Evolutionary conservation across 345 rosid species (phyloP).

Genomic region (Aquilaria sinensis): DNA sequence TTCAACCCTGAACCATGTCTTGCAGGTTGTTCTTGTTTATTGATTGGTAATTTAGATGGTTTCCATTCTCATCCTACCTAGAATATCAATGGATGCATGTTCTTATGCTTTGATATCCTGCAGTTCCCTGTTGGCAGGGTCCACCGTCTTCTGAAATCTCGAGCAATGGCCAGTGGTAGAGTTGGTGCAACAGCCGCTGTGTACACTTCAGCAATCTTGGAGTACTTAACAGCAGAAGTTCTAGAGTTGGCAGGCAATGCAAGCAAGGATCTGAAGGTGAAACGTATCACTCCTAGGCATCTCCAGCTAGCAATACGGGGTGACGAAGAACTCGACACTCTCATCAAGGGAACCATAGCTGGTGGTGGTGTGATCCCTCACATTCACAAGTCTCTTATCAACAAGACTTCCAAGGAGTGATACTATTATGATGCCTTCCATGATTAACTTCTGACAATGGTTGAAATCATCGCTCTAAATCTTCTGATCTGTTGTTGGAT

Average conservation of each 20-base stretch:
- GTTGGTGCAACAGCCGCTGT: constrained; percentile 82
- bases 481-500: too few species aligned
- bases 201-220: constrained; percentile 56
- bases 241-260: constrained; percentile 70
- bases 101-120: too few species aligned
- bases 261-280: constrained; percentile 68
- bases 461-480: too few species aligned
- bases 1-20: too few species aligned
- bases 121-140: constrained; percentile 71
- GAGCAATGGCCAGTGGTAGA: constrained; percentile 58
- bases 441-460: too few species aligned
- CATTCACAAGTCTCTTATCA: constrained; percentile 73
- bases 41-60: too few species aligned
- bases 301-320: constrained; percentile 71
- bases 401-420: constrained; percentile 63
- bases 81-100: too few species aligned
- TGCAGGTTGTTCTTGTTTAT: too few species aligned
- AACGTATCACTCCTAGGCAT: constrained; percentile 64
- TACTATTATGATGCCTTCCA: too few species aligned
- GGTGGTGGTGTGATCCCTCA: constrained; percentile 79
- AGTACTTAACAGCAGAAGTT: constrained; percentile 65
- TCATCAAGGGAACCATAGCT: constrained; percentile 66
- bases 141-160: constrained; percentile 52
- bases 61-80: too few species aligned
- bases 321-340: constrained; percentile 69